Evolutionary conservation across 23 red algal species (phyloP).

Genomic region (Gracilaria gracilis): DNA sequence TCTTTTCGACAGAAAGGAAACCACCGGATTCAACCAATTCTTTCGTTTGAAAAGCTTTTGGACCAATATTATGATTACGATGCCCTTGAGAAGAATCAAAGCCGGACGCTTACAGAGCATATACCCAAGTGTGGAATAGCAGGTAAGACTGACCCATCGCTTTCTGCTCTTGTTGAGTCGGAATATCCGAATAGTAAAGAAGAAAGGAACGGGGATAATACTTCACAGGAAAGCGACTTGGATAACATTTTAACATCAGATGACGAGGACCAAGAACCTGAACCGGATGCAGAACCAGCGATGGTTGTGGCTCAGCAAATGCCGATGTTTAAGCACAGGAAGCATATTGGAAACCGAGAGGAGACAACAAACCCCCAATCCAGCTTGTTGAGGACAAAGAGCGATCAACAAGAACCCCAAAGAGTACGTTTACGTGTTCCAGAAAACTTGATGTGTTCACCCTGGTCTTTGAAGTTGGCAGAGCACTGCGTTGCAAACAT

Average conservation of each 20-base stretch:
- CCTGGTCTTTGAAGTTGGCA: slow-evolving; percentile 38
- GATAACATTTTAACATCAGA: slow-evolving; percentile 24
- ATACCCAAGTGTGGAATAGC: neutral
- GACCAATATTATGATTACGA: neutral
- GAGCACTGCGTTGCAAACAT: slow-evolving; percentile 24
- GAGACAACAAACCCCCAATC: neutral
- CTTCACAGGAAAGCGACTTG: slow-evolving; percentile 13
- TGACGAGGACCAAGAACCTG: neutral
- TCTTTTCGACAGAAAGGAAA: neutral
- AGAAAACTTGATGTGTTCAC: slow-evolving; percentile 43
- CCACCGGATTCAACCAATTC: neutral
- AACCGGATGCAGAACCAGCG: neutral
- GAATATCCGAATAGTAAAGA: neutral
- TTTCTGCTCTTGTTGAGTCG: neutral
- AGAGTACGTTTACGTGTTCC: slow-evolving; percentile 38
- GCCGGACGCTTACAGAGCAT: neutral
- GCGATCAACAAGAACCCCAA: neutral
- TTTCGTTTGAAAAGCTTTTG: neutral
- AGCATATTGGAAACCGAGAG: neutral
- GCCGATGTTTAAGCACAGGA: neutral
- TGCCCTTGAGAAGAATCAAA: neutral
- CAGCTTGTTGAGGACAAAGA: neutral
- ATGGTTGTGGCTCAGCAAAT: neutral
- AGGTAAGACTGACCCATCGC: neutral
- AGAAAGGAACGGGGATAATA: neutral